Evolutionary conservation across 2,329 filamentous ascomycete genomes (phyloP).

Genomic region (Trichoderma sp.): DNA sequence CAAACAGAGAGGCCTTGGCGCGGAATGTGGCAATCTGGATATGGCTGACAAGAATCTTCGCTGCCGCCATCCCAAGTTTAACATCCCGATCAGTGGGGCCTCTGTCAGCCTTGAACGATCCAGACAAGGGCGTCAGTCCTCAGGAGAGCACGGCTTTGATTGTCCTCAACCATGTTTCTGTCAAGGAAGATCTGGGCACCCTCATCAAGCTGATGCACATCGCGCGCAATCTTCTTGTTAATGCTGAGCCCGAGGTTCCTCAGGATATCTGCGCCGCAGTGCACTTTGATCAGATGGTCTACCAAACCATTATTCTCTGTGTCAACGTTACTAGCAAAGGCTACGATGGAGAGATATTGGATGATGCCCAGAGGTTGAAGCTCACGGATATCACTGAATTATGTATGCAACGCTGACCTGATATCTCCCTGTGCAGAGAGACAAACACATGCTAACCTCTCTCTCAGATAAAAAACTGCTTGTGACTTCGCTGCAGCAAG

Average conservation of each 20-base stretch:
- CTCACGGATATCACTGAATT: conserved; percentile 62
- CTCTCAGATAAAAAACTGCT: conserved; percentile 61
- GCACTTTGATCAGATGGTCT: conserved; percentile 63
- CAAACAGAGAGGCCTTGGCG: conserved; percentile 53
- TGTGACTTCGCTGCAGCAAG: conserved; percentile 63
- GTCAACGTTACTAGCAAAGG: conserved; percentile 66
- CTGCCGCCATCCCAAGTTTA: conserved; percentile 57
- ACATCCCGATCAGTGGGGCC: conserved; percentile 58
- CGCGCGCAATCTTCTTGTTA: conserved; percentile 61
- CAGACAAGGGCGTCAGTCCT: conserved; percentile 55
- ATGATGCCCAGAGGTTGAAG: conserved; percentile 55
- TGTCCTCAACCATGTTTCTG: conserved; percentile 57
- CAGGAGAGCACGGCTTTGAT: conserved; percentile 62
- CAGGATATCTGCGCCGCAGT: conserved; percentile 64
- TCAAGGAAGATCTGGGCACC: conserved; percentile 61
- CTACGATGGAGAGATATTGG: conserved; percentile 61
- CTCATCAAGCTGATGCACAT: conserved; percentile 67
- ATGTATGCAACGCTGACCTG: conserved; percentile 45
- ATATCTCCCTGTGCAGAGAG: neutral
- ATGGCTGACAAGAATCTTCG: conserved; percentile 60
- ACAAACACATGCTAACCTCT: neutral
- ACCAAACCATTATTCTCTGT: conserved; percentile 62
- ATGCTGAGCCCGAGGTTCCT: conserved; percentile 60
- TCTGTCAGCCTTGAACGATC: conserved; percentile 50
- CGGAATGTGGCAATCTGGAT: conserved; percentile 65